Evolutionary conservation across 2,329 filamentous ascomycete genomes (phyloP).

Genomic region (Talaromyces sp.): DNA sequence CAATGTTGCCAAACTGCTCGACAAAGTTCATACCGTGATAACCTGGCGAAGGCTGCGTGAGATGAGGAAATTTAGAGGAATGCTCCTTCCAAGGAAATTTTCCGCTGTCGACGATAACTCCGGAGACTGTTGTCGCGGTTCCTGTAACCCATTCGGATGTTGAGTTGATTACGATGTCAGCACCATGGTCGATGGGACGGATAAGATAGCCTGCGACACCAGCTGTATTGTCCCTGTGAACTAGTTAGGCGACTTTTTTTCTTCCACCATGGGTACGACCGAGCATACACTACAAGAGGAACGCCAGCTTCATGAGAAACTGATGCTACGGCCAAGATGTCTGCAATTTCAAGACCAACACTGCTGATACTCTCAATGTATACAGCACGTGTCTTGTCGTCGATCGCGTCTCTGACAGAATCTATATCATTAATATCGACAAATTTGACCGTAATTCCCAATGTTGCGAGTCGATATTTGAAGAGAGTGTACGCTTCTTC

Average conservation of each 20-base stretch:
- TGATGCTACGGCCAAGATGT: conserved; percentile 77
- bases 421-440: conserved; percentile 71
- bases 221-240: conserved; percentile 70
- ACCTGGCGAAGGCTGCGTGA: conserved; percentile 74
- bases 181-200: conserved; percentile 78
- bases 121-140: conserved; percentile 81
- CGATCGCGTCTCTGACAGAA: conserved; percentile 73
- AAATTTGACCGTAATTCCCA: conserved; percentile 82
- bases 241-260: neutral
- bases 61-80: conserved; percentile 72
- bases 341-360: conserved; percentile 81
- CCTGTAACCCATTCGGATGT: conserved; percentile 93
- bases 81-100: conserved; percentile 77
- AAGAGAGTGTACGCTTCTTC: conserved; percentile 93
- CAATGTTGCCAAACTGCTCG: conserved; percentile 74
- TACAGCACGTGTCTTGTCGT: conserved; percentile 83
- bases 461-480: conserved; percentile 75
- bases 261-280: neutral
- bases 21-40: conserved; percentile 88
- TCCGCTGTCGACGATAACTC: conserved; percentile 76
- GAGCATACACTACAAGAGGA: conserved; percentile 55
- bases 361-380: conserved; percentile 89
- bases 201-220: conserved; percentile 83
- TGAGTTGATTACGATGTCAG: conserved; percentile 85
- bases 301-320: conserved; percentile 67